phyloP scores from a whole-genome alignment of 352 stramenopile genomes.

The Phytophthora fragariaefolia region DNA sequence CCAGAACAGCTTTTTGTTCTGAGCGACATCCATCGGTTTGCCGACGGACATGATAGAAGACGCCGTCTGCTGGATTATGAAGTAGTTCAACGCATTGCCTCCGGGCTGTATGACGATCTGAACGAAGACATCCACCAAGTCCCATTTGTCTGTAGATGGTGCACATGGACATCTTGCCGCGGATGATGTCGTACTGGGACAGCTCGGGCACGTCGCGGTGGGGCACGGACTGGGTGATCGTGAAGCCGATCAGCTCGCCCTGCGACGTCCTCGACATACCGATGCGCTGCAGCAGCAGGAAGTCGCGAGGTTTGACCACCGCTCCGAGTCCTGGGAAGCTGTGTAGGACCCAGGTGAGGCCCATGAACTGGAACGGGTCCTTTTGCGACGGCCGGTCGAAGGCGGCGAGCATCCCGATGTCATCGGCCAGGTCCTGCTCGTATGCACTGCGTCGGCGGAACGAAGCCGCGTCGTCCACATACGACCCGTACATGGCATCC shows the following conservation, averaged over 20 bases:
- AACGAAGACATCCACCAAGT: slow-evolving; percentile 53
- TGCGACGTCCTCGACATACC: slow-evolving; percentile 42
- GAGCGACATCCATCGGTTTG: slow-evolving; percentile 47
- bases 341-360: slow-evolving; percentile 53
- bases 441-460: slow-evolving; percentile 44
- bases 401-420: slow-evolving; percentile 47
- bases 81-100: slow-evolving; percentile 40
- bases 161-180: slow-evolving; percentile 50
- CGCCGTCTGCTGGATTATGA: slow-evolving; percentile 39
- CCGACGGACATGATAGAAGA: slow-evolving; percentile 37
- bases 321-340: slow-evolving; percentile 42
- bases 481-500: slow-evolving; percentile 60
- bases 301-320: slow-evolving; percentile 47
- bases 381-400: slow-evolving; percentile 41
- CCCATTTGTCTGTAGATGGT: slow-evolving; percentile 52
- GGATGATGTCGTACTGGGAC: slow-evolving; percentile 43
- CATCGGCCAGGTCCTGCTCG: slow-evolving; percentile 44
- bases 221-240: slow-evolving; percentile 50
- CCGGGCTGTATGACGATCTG: slow-evolving; percentile 50
- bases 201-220: slow-evolving; percentile 58
- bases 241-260: slow-evolving; percentile 52
- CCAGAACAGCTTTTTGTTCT: slow-evolving; percentile 71
- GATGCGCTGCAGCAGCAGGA: slow-evolving; percentile 42
- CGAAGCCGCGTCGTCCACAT: slow-evolving; percentile 47
- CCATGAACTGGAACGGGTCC: slow-evolving; percentile 61